phyloP scores from a whole-genome alignment of 1,284 basidiomycete genomes.

The Psilocybe mexicana region DNA sequence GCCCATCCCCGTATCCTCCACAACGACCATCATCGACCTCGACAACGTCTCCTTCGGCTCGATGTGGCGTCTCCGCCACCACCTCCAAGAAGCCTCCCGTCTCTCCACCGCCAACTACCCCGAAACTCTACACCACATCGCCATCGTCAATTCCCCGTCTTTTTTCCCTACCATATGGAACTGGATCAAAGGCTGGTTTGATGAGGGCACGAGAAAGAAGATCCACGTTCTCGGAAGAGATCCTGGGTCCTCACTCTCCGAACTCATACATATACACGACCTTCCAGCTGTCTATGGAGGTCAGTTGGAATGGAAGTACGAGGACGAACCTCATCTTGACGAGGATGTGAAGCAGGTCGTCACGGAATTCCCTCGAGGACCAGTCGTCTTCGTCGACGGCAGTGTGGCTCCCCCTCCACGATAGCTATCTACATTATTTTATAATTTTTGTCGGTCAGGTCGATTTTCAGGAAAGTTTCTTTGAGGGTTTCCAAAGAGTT shows the following conservation, averaged over 20 bases:
- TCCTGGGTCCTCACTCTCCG: slow-evolving; percentile 48
- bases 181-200: slow-evolving; percentile 81
- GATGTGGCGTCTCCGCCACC: slow-evolving; percentile 68
- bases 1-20: slow-evolving; percentile 60
- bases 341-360: slow-evolving; percentile 43
- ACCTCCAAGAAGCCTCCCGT: slow-evolving; percentile 71
- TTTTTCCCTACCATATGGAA: slow-evolving; percentile 80
- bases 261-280: slow-evolving; percentile 54
- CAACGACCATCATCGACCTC: slow-evolving; percentile 76
- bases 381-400: slow-evolving; percentile 16
- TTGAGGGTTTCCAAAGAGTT: background rate
- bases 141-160: slow-evolving; percentile 71
- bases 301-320: slow-evolving; percentile 64
- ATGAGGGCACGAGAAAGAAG: slow-evolving; percentile 72
- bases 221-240: slow-evolving; percentile 67
- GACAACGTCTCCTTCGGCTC: slow-evolving; percentile 55
- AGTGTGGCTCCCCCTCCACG: slow-evolving; percentile 4
- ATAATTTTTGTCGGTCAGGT: background rate
- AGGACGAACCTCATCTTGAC: slow-evolving; percentile 62
- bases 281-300: slow-evolving; percentile 71
- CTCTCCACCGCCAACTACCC: slow-evolving; percentile 80
- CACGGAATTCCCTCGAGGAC: slow-evolving; percentile 24
- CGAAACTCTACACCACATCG: slow-evolving; percentile 66
- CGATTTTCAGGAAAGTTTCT: background rate
- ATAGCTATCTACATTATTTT: background rate